Conservation (phyloP, 129 eudicot genomes). For the Artemisia annua region DNA sequence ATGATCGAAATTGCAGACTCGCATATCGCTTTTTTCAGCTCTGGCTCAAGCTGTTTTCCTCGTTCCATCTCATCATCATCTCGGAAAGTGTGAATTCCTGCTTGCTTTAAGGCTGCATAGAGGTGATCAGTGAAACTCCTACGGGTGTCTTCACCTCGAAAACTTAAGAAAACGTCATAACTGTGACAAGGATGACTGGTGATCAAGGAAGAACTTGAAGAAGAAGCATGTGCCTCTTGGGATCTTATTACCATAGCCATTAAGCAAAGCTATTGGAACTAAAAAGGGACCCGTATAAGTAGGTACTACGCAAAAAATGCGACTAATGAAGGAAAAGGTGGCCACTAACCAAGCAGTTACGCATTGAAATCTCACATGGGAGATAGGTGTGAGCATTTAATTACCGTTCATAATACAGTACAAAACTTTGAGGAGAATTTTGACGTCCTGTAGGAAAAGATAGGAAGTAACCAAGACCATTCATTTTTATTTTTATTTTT, state of each 20-base stretch:
- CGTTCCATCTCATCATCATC: conserved; percentile 24
- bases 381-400: too few species aligned
- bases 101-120: conserved; percentile 19
- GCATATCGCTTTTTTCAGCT: conserved; percentile 22
- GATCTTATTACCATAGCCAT: not conserved
- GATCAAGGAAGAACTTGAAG: conserved; percentile 1
- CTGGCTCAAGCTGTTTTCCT: conserved; percentile 12
- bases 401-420: too few species aligned
- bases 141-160: conserved; percentile 20
- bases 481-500: too few species aligned
- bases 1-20: conserved; percentile 21
- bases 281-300: too few species aligned
- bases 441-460: too few species aligned
- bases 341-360: too few species aligned
- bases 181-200: not conserved
- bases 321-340: too few species aligned
- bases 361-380: too few species aligned
- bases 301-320: too few species aligned
- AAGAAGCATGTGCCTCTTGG: not conserved
- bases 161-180: conserved; percentile 25
- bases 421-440: too few species aligned
- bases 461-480: too few species aligned
- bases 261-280: too few species aligned
- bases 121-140: conserved; percentile 20
- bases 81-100: conserved; percentile 17